Evolutionary conservation across 164 flowering plant genomes (phyloP).

Genomic region (Malania oleifera): DNA sequence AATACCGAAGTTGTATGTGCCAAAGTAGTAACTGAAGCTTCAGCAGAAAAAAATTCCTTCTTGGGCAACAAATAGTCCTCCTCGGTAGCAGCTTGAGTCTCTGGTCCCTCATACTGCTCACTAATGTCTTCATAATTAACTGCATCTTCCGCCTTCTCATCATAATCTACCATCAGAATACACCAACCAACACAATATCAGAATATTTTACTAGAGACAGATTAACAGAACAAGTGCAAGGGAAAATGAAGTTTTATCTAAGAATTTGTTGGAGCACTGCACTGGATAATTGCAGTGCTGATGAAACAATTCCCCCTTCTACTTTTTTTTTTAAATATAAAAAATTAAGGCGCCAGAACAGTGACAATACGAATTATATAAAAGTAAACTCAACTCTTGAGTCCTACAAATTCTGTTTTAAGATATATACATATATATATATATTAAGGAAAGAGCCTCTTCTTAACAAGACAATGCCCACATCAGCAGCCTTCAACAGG

Average conservation of each 20-base stretch:
- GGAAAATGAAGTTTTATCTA: not conserved
- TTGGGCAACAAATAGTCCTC: slow-evolving; percentile 79
- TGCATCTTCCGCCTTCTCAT: slow-evolving; percentile 91
- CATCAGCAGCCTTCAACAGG: too few relatives aligned
- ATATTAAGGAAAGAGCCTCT: too few relatives aligned
- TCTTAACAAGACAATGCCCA: too few relatives aligned
- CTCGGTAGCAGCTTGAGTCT: slow-evolving; percentile 64
- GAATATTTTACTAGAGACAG: not conserved
- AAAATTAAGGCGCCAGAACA: too few relatives aligned
- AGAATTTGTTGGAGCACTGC: not conserved
- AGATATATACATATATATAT: too few relatives aligned
- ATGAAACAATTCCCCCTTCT: too few relatives aligned
- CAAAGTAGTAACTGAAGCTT: slow-evolving; percentile 38
- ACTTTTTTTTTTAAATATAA: too few relatives aligned
- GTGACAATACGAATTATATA: too few relatives aligned
- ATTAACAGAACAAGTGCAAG: not conserved
- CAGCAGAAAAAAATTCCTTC: slow-evolving; percentile 55
- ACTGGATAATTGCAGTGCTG: too few relatives aligned
- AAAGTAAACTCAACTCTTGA: too few relatives aligned
- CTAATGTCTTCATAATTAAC: slow-evolving; percentile 95
- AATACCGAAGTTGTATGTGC: slow-evolving; percentile 46
- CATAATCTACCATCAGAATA: slow-evolving; percentile 58
- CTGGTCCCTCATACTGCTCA: slow-evolving; percentile 97
- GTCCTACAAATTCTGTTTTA: too few relatives aligned
- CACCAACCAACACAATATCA: slow-evolving; percentile 3